Base-by-base conservation (phyloP, 495 filamentous ascomycete genomes). In the Hypoxylon crocopeplum region DNA sequence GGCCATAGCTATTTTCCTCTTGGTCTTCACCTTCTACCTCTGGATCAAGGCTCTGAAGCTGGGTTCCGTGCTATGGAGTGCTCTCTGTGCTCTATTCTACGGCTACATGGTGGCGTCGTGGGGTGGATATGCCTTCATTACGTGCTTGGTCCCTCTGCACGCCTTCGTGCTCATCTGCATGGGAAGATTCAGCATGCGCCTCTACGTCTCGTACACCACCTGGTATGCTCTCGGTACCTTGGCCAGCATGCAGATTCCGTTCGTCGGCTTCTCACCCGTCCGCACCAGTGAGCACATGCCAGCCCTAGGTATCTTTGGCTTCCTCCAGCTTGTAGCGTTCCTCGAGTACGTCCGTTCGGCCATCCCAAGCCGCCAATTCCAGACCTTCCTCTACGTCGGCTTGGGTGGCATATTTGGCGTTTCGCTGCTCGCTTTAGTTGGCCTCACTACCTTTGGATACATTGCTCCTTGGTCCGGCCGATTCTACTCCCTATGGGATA, bases 41-140 rank as follows among this genome's bases (percentile, higher is more conserved):
- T 99, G 95, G 95, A 96, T 99, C 77, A 98, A 97, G 80, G 89
- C 94, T 1, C 81, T 99, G 58, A 99, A 98, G 80, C 85, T 89
- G 58, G 95, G 95, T 21, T 97, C 93, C 13, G 88, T 92, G 49
- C 89, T 96, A 73, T 99, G 93, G 93, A 94, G 91, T 45, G 93
- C 90, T 12, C 79, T 97, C 57, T 93, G 93, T 56, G 95, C 95
- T 29, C 77, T 99, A 54, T 99, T 96, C 78, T 99, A 99, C 73
- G 95, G 95, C 53, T 99, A 99, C 82, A 99, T 99, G 95, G 95
- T 99, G 32, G 92, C 93, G 47, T 94, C 95, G 27, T 99, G 95
- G 95, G 95, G 95, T 79, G 95, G 95, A 71, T 99, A 99, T 74
- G 95, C 97, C 59, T 99, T 99, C 83, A 99, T 99, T 69, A 99